Base-by-base conservation (phyloP, 345 rosid species). In the Dipteronia dyeriana region DNA sequence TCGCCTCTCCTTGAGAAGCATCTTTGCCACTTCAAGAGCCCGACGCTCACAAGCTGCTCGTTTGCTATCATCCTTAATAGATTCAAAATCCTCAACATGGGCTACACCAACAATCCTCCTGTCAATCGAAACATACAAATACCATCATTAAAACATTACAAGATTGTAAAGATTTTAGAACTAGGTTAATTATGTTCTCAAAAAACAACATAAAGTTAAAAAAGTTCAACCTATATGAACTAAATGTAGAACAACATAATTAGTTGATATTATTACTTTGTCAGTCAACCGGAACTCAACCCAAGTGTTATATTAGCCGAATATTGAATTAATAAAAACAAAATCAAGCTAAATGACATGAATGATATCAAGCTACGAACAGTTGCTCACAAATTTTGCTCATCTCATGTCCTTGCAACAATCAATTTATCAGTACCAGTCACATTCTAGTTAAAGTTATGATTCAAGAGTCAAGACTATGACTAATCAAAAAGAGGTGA, bases 71-170 rank as follows among this genome's bases (percentile, higher is more conserved):
- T 94, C 92, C 63, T 73, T 68, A 31, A 96, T 96, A 39, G 97
- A 94, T 84, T 94, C 99, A 68, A 96, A 91, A 87, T 96, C 98
- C 80, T 96, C 99, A 34, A 96, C 95, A 86, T 94, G 99, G 9
- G 97, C 94, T 62, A 96, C 98, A 61, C 99, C 99, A 8, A 94
- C 97, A 67, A 96, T 91, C 87, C 99, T 91, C 95, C 95, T 95
- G 74, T 66, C 65, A 83, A 56, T 65, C 13, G 31, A 66, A 65
- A 56, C 39, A 71, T 11, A 22, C 57, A 39, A 45, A 19, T 29
- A 70, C 11, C 65, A 75, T 39, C 66, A 65, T 65, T 34, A 7
- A 20, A 59, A 31, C 57, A 13, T 60, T 57, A 38, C 34, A 23
- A 20, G 17, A 25, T 31, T 47, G 12, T 5, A 53, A 38, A 25